Base-by-base conservation (phyloP, 306 rosid species). In the Vigna hirtella region DNA sequence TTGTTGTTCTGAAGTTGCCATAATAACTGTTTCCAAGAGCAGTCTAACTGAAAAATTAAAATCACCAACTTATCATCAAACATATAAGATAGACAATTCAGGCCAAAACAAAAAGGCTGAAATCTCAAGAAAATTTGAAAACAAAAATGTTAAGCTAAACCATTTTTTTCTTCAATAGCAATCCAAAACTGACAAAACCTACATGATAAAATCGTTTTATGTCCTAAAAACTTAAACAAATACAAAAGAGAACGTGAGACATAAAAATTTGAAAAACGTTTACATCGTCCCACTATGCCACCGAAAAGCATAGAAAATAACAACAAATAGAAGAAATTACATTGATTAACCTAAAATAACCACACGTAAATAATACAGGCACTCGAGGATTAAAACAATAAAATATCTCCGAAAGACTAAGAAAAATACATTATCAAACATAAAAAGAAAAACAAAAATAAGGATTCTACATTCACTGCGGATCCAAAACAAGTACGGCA, bases 1-100 rank as follows among this genome's bases (percentile, higher is more conserved):
- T 79, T 84, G 91, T 82, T 84, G 92, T 83, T 90, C 89, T 12
- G 86, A 61, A 55, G 93, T 40, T 45, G 91, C 91, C 98, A 93
- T 93, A 3, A 50, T 32, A 78, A 70, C 28, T 32, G 82, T 73
- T 42, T 73, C 81, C 65, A 72, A 52, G 81, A 70, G 56, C 73
- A 66, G 79, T 36, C 16, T n/a, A 78, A 42, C 50, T 45, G 50
- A 45, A 43, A 9, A 57, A 79, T 63, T 42, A 45, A 74, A 66
- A 73, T 14, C 28, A 47, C 55, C 56, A 79, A 74, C 4, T 38
- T 50, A 2, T 0, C 17, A 78, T 32, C 7, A 73, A 20, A 61
- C 8, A 38, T 56, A 43, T 51, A 22, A 66, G 45, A 47, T 4
- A 28, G 47, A 70, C 28, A 32, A 79, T 47, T 4, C 34, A 6